Base-by-base conservation (phyloP, 345 rosid species). In the Salix udensis region DNA sequence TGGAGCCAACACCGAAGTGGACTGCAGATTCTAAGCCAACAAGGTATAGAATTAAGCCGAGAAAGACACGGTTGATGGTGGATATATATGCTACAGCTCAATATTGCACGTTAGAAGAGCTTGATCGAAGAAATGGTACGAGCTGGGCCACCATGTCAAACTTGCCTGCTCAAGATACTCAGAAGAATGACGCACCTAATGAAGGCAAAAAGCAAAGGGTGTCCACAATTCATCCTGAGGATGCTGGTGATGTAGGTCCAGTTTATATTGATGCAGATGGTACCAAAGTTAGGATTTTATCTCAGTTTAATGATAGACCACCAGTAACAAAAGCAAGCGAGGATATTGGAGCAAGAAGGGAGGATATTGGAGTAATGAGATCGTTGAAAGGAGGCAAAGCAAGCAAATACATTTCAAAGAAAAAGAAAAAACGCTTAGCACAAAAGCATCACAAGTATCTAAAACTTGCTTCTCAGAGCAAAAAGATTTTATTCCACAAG, bases 191-290 rank as follows among this genome's bases (percentile, higher is more conserved):
- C 65, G 72, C 75, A 70, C 74, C 81, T 77, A 74, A 68, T 66
- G 86, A 84, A 67, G 85, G 79, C 70, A 86, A 77, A 73, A 86
- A 34, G 75, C 82, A 82, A 81, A 82, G 80, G 74, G 53, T 75
- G 61, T 76, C 85, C 14, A 75, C 73, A 64, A 76, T 77, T 67
- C 79, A 86, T 86, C 85, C 80, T 52, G 89, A 88, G 81, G 88
- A 84, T 79, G 86, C 80, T 65, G 89, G 78, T 79, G 90, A 85
- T 80, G 90, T 81, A 21, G 97, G 97, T 79, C 90, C 97, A 62
- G 99, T 96, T 73, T 93, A 96, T 84, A 84, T 96, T 79, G 97
- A 96, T 85, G 91, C 84, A 67, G 88, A 79, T 80, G 98, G 99
- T 58, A 94, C 91, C 71, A 96, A 96, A 76, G 77, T 96, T 71